Conservation (phyloP, 2,329 filamentous ascomycete species). For the Botrytis hyacinthi region DNA sequence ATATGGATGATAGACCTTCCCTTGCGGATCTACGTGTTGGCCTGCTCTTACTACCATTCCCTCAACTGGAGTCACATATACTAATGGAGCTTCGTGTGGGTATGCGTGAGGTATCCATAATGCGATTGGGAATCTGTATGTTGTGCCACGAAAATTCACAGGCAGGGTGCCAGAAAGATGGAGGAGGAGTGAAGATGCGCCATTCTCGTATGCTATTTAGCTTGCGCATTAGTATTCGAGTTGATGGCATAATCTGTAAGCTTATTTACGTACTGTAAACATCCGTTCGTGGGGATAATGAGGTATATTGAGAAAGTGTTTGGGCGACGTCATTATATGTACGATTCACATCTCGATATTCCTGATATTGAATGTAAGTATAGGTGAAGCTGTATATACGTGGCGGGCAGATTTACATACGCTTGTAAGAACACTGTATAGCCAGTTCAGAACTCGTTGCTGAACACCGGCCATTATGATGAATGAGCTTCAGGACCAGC, state of each 20-base stretch:
- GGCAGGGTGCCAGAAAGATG: constrained; percentile 85
- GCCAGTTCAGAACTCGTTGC: constrained; percentile 90
- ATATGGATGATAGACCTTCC: constrained; percentile 93
- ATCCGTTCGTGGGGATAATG: constrained; percentile 82
- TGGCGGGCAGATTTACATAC: constrained; percentile 45
- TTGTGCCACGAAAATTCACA: constrained; percentile 83
- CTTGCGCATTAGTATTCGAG: constrained; percentile 23
- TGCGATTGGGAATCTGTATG: constrained; percentile 87
- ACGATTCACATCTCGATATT: constrained; percentile 90
- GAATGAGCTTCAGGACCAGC: constrained; percentile 21
- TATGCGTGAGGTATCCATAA: constrained; percentile 94
- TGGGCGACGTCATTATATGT: constrained; percentile 90
- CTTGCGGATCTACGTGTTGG: constrained; percentile 92
- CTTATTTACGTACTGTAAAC: constrained; percentile 72
- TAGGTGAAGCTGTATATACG: not conserved
- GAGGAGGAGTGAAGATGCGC: constrained; percentile 79
- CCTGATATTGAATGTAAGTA: constrained; percentile 51
- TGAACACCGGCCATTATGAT: constrained; percentile 60
- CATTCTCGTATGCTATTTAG: constrained; percentile 77
- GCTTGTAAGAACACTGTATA: constrained; percentile 84
- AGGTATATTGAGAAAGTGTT: constrained; percentile 73
- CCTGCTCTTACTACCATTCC: constrained; percentile 88
- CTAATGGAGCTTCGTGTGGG: constrained; percentile 78
- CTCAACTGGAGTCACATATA: constrained; percentile 84
- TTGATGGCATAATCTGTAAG: not conserved